These are phyloP conservation scores for Astragalus glycyphyllos DNA, from an alignment of 306 rosid genomes.

Conservation along the genomic window DNA sequence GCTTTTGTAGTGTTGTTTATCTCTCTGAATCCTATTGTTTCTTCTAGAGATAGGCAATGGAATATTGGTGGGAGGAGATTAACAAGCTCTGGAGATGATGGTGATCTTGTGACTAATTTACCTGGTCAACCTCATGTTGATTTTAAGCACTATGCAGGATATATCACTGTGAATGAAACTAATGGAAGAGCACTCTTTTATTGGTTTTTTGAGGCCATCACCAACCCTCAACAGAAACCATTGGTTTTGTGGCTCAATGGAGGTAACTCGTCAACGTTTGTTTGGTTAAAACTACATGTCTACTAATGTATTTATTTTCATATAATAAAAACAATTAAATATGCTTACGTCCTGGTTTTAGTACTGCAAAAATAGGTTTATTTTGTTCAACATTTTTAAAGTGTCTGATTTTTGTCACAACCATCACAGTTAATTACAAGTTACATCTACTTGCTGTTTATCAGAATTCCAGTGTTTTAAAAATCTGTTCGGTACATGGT, in stretches of 20 bases:
- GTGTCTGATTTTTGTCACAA: no score
- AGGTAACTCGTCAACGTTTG: conserved; percentile 47
- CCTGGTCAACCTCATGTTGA: conserved; percentile 75
- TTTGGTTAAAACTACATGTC: no score
- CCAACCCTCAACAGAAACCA: conserved; percentile 66
- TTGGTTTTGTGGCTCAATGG: conserved; percentile 94
- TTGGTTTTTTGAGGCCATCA: conserved; percentile 84
- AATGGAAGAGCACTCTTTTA: conserved; percentile 80
- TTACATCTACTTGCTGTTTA: no score
- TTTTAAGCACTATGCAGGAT: conserved; percentile 80
- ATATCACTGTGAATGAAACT: conserved; percentile 65
- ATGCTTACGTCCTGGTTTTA: no score
- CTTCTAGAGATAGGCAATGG: conserved; percentile 47
- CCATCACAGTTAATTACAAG: neutral
- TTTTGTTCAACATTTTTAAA: no score
- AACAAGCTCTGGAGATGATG: conserved; percentile 38
- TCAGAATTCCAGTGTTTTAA: neutral
- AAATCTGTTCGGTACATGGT: no score
- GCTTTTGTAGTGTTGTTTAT: conserved; percentile 35
- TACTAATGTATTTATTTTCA: neutral
- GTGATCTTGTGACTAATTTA: conserved; percentile 62
- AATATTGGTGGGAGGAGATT: conserved; percentile 31
- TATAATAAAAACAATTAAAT: no score
- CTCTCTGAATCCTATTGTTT: conserved; percentile 35
- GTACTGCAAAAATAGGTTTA: no score